These are phyloP conservation scores for Fusarium mundagurra DNA, from an alignment of 2,329 filamentous ascomycete species.

Conservation along the genomic window DNA sequence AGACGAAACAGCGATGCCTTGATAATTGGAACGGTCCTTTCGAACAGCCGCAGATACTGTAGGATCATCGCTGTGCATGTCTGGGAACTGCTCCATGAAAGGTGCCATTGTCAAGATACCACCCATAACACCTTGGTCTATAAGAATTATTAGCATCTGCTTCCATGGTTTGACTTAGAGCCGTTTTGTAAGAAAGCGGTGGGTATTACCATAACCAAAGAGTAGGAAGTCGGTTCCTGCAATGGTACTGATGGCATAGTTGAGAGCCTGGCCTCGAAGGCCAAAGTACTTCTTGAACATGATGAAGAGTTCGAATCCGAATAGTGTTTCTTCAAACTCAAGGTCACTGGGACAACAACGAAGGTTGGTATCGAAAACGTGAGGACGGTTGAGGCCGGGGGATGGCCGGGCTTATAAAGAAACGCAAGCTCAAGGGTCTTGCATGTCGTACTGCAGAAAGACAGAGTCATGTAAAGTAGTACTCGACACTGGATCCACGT, in stretches of 20 bases:
- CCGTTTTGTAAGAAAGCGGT: neutral
- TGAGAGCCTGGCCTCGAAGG: constrained; percentile 71
- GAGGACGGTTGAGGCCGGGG: constrained; percentile 6
- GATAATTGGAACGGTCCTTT: constrained; percentile 59
- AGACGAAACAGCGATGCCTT: constrained; percentile 64
- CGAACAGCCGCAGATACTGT: constrained; percentile 50
- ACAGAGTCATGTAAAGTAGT: constrained; percentile 31
- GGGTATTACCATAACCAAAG: constrained; percentile 61
- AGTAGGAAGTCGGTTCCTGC: constrained; percentile 78
- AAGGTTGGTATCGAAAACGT: neutral
- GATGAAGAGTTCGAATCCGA: constrained; percentile 6
- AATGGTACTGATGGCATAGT: constrained; percentile 75
- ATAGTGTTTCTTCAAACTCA: constrained; percentile 1
- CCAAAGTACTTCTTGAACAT: constrained; percentile 66
- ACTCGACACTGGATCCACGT: constrained; percentile 25
- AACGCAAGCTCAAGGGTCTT: neutral
- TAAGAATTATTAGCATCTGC: neutral
- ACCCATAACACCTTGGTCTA: constrained; percentile 81
- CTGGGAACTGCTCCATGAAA: constrained; percentile 68
- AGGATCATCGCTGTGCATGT: constrained; percentile 54
- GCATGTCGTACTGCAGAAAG: constrained; percentile 22
- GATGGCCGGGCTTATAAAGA: constrained; percentile 32
- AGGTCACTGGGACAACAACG: neutral
- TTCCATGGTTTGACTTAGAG: neutral
- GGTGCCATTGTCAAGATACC: constrained; percentile 74